These are phyloP conservation scores for Ogataea minuta DNA, from an alignment of 805 yeast genomes.

Conservation along the genomic window DNA sequence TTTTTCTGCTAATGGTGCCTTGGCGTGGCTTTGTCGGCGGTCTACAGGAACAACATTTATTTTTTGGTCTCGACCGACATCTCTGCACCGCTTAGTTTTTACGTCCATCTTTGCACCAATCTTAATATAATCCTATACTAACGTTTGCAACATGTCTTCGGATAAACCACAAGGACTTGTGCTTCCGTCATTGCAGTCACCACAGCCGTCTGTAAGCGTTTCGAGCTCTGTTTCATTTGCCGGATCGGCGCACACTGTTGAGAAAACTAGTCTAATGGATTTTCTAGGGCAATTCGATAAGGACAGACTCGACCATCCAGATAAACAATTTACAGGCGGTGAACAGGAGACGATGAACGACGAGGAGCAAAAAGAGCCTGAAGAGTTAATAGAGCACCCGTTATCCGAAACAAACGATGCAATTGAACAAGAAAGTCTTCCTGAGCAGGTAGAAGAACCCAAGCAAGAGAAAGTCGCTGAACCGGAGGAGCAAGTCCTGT, in stretches of 20 bases:
- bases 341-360: constrained; percentile 2
- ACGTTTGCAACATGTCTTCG: constrained; percentile 9
- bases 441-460: background rate
- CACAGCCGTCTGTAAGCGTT: constrained; percentile 24
- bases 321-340: constrained; percentile 1
- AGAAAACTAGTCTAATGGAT: constrained; percentile 17
- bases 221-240: constrained; percentile 19
- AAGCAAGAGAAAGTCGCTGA: background rate
- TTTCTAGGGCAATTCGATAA: constrained; percentile 22
- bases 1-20: no score
- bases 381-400: background rate
- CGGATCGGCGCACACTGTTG: constrained; percentile 10
- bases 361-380: background rate
- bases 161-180: constrained; percentile 17
- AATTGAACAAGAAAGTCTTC: background rate
- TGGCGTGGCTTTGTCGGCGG: background rate
- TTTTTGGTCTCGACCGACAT: background rate
- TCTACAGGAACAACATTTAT: background rate
- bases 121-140: constrained; percentile 6
- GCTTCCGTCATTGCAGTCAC: constrained; percentile 23
- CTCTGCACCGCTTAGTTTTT: constrained; percentile 6
- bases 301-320: constrained; percentile 4
- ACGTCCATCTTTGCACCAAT: constrained; percentile 11
- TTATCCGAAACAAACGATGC: background rate
- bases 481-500: background rate